These are phyloP conservation scores for Beauveria sp. DNA, from an alignment of 2,329 filamentous ascomycete species.

Conservation along the genomic window DNA sequence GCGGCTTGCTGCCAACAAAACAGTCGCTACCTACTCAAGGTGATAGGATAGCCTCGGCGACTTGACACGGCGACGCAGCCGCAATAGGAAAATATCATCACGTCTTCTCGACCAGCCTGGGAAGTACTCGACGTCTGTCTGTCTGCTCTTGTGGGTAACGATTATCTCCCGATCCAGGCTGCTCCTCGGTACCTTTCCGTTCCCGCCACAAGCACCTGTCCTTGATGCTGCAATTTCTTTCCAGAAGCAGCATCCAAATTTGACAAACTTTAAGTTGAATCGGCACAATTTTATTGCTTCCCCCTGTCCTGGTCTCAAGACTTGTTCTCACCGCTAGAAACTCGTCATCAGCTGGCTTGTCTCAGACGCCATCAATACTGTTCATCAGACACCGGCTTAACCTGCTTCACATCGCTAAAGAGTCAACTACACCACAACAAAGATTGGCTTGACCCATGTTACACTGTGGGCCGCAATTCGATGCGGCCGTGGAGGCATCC, in stretches of 20 bases:
- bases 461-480: background rate
- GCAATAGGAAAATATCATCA: too few species aligned
- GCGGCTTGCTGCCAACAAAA: background rate
- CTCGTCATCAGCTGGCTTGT: background rate
- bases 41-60: too few species aligned
- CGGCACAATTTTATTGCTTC: too few species aligned
- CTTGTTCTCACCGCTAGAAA: background rate
- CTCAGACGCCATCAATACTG: background rate
- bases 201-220: background rate
- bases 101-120: too few species aligned
- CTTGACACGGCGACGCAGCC: too few species aligned
- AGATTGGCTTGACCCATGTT: background rate
- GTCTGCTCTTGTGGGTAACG: too few species aligned
- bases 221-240: background rate
- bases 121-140: too few species aligned
- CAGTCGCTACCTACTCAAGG: too few species aligned
- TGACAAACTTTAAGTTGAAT: background rate
- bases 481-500: background rate
- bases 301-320: too few species aligned
- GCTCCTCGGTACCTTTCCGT: background rate
- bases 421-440: too few species aligned
- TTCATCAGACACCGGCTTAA: background rate
- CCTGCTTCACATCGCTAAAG: background rate
- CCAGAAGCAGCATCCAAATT: background rate
- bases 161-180: background rate